phyloP scores from a whole-genome alignment of 2,329 filamentous ascomycete genomes.

The Ilyonectria mors-panacis region DNA sequence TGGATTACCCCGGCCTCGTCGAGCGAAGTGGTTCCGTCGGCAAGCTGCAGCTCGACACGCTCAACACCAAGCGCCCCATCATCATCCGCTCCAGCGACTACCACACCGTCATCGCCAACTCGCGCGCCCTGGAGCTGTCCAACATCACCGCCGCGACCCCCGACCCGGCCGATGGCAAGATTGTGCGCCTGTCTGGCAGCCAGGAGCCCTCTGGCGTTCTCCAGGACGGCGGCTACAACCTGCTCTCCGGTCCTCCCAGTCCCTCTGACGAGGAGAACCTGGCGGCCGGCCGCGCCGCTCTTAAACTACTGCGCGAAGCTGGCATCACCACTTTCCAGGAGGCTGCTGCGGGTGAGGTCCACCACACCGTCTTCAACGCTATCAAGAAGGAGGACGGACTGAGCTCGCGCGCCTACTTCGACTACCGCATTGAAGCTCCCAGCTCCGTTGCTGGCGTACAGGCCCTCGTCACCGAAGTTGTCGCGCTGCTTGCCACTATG shows the following conservation, averaged over 20 bases:
- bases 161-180: slow-evolving; percentile 42
- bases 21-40: slow-evolving; percentile 39
- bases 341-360: slow-evolving; percentile 33
- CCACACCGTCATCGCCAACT: slow-evolving; percentile 45
- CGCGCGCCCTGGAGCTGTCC: slow-evolving; percentile 42
- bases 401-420: slow-evolving; percentile 45
- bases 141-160: slow-evolving; percentile 39
- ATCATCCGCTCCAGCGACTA: slow-evolving; percentile 46
- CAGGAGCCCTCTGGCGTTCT: slow-evolving; percentile 46
- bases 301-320: slow-evolving; percentile 46
- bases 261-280: slow-evolving; percentile 40
- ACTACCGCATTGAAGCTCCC: slow-evolving; percentile 46
- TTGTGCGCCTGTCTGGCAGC: slow-evolving; percentile 45
- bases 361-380: slow-evolving; percentile 35
- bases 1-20: slow-evolving; percentile 44
- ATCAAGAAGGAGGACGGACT: slow-evolving; percentile 43
- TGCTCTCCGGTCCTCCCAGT: slow-evolving; percentile 40
- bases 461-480: slow-evolving; percentile 32
- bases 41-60: slow-evolving; percentile 40
- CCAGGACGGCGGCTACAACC: slow-evolving; percentile 38
- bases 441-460: slow-evolving; percentile 27
- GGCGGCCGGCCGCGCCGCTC: slow-evolving; percentile 41
- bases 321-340: slow-evolving; percentile 49
- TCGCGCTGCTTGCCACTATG: slow-evolving; percentile 21
- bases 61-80: slow-evolving; percentile 42